Percentiles rank a stretch among this genome's conserved stretches.
These are phyloP conservation scores for Solanum tarapatanum DNA, from an alignment of 257 asterid genomes.

Conservation along the genomic window DNA sequence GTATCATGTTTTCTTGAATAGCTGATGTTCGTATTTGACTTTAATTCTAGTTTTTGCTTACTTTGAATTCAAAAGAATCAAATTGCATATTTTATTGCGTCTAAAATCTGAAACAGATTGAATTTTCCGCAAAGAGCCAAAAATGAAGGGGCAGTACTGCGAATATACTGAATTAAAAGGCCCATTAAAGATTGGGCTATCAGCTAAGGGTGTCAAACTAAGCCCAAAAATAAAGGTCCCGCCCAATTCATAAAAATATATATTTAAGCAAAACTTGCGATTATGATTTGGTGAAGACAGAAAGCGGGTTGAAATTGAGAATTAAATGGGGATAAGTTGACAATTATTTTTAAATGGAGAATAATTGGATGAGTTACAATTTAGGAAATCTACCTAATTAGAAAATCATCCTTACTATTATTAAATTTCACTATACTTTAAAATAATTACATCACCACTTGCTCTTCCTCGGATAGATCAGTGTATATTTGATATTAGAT, in stretches of 20 bases:
- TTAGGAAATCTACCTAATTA: no score
- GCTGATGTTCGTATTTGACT: neutral
- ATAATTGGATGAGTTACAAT: neutral
- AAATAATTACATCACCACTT: no score
- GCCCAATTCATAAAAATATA: neutral
- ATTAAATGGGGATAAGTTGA: neutral
- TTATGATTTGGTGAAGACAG: neutral
- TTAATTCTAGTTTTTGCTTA: neutral
- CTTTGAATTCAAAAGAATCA: neutral
- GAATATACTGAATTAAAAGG: neutral
- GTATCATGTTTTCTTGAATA: neutral
- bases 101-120: neutral
- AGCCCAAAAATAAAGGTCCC: neutral
- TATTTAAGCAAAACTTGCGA: neutral
- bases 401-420: no score
- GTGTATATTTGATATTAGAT: no score
- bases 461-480: no score
- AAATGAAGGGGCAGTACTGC: no score
- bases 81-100: no score
- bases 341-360: neutral
- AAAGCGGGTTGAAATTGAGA: neutral
- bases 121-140: neutral
- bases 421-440: no score
- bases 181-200: neutral
- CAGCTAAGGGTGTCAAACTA: neutral